Evolutionary conservation across 306 rosid genomes (phyloP), one percentile per base, ranked within the genome.

Genomic region (Corylus heterophylla): DNA sequence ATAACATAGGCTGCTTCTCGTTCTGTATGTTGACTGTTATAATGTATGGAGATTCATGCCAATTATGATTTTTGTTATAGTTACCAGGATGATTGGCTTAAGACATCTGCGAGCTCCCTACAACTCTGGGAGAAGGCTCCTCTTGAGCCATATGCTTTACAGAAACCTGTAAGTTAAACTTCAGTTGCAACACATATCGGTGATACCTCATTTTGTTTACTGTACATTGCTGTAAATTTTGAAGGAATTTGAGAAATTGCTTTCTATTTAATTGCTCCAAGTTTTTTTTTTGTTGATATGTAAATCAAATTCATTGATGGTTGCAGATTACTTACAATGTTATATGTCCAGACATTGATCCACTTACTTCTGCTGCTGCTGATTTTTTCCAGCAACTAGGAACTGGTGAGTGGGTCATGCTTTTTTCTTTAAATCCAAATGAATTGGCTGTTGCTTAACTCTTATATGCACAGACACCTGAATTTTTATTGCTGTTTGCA

Each of bases 41-140:
- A 25, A 47, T 17, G 62, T 42, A 50, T 13, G 51, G 58, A 75
- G 75, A 69, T 78, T 22, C 44, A 31, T 54, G 69, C 58, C 63
- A 52, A 49, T 18, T 54, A 54, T 81, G 77, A 17, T 75, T 55
- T 84, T 58, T 77, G 42, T 72, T 66, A 77, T 73, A 95, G 98
- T 89, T 95, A 95, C 87, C 98, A 95, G 85, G 98, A 95, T 80
- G 98, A 95, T 91, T 95, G 98, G 98, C 98, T 95, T 64, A 95
- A 95, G 90, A 87, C 97, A 31, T 92, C 97, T 74, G 90, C 96
- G 50, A 90, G 82, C 83, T 86, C 92, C 78, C 81, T 95, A 75
- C 94, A 90, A 77, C 87, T 85, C 74, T 95, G 98, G 98, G 98
- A 95, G 86, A 95, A 95, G 89, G 97, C 98, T 88, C 98, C 98